These are phyloP conservation scores for Epichloe festucae DNA, from an alignment of 2,329 filamentous ascomycete genomes.

Conservation along the genomic window DNA sequence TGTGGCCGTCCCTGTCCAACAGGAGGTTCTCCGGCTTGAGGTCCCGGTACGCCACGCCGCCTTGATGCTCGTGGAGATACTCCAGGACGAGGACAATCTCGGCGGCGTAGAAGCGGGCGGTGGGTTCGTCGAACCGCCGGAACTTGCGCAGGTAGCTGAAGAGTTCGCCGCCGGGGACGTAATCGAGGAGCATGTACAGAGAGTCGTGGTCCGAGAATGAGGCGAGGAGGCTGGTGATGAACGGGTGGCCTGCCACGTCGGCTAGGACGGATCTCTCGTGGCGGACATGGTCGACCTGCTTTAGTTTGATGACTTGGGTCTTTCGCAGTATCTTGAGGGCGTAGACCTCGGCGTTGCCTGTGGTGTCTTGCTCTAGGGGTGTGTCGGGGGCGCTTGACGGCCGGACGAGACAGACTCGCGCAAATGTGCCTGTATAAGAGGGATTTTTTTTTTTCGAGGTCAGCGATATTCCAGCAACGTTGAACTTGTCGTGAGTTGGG, in stretches of 20 bases:
- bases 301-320: conserved; percentile 62
- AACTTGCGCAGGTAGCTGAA: conserved; percentile 71
- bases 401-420: conserved; percentile 66
- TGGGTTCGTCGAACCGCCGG: conserved; percentile 65
- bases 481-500: not conserved
- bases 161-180: conserved; percentile 71
- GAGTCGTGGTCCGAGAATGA: conserved; percentile 71
- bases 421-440: conserved; percentile 54
- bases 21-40: conserved; percentile 75
- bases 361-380: conserved; percentile 19
- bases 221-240: conserved; percentile 66
- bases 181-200: conserved; percentile 73
- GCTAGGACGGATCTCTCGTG: conserved; percentile 70
- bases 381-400: conserved; percentile 36
- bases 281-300: conserved; percentile 77
- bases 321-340: conserved; percentile 70
- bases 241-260: conserved; percentile 67
- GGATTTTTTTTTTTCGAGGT: not conserved
- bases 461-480: too few species aligned
- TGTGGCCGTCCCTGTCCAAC: conserved; percentile 63
- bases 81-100: conserved; percentile 75
- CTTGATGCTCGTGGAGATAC: conserved; percentile 66
- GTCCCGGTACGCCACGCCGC: conserved; percentile 67
- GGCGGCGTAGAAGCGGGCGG: conserved; percentile 69
- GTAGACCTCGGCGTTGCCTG: conserved; percentile 41